Percentiles rank a stretch among this genome's conserved stretches.
These are phyloP conservation scores for Calocera cornea DNA, from an alignment of 768 basidiomycete genomes.

Conservation along the genomic window DNA sequence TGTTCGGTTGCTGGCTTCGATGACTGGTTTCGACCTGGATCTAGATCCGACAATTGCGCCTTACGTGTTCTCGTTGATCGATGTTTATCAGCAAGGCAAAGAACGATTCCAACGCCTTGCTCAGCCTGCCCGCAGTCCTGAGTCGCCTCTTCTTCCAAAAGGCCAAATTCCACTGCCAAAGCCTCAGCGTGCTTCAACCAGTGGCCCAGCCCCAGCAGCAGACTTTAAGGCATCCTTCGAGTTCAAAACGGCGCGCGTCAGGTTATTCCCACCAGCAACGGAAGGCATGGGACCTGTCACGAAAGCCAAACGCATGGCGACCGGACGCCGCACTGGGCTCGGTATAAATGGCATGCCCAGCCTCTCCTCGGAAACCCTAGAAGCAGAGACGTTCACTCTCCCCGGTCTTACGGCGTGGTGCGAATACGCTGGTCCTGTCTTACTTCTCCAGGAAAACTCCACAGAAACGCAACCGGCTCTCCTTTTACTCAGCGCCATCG, in stretches of 20 bases:
- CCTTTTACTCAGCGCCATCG: slow-evolving; percentile 71
- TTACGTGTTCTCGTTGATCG: slow-evolving; percentile 66
- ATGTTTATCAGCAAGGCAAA: slow-evolving; percentile 73
- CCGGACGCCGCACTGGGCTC: neutral
- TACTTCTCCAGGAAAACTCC: slow-evolving; percentile 8
- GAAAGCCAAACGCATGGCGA: neutral
- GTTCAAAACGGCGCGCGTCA: slow-evolving; percentile 76
- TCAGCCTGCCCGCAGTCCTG: slow-evolving; percentile 14
- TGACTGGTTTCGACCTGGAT: slow-evolving; percentile 76
- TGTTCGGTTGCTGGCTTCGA: slow-evolving; percentile 49
- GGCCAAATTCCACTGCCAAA: neutral
- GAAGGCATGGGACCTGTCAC: neutral
- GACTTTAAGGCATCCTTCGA: slow-evolving; percentile 51
- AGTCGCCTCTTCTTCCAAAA: neutral
- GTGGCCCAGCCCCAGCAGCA: slow-evolving; percentile 28
- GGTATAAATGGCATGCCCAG: neutral
- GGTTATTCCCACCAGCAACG: slow-evolving; percentile 25
- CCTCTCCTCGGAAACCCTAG: neutral
- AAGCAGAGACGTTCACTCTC: slow-evolving; percentile 25
- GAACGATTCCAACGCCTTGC: slow-evolving; percentile 58
- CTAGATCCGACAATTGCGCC: slow-evolving; percentile 68
- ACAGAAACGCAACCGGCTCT: slow-evolving; percentile 37
- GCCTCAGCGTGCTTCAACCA: neutral
- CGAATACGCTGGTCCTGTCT: slow-evolving; percentile 34
- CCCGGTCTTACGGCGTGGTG: slow-evolving; percentile 71